Base-by-base conservation (phyloP, 257 asterid genomes). In the Nicotiana sylvestris region DNA sequence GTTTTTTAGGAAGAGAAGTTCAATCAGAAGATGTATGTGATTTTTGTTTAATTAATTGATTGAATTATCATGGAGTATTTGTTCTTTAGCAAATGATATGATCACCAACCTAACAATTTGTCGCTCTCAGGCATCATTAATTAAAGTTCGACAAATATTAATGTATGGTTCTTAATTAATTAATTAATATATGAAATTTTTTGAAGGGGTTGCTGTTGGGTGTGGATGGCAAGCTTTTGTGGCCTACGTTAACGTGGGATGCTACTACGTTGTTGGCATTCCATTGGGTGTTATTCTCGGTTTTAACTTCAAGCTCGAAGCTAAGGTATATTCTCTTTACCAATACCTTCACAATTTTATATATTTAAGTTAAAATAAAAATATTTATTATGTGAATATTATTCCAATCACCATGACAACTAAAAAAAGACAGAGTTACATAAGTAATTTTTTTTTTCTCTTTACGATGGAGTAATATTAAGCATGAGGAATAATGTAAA, bases 141-240 rank as follows among this genome's bases (percentile, higher is more conserved):
- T 35, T 4, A 61, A 61, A 61, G 5, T 4, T 68, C 37, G 53
- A 15, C 49, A 68, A 17, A 35, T 17, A 68, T 17, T 69, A 69
- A 18, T 68, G 62, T 56, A 56, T 56, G 1, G 57, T 32, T 30
- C 46, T 4, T 37, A 30, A 60, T 60, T 58, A 30, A 61, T 43
- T 18, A 2, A 37, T 3, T 3, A 16, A 21, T 18, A 25, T 12
- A 16, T 60, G 33, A 6, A 21, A 37, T 10, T 16, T 10, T 18
- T 66, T 62, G 76, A 70, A 87, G 89, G 89, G 6, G 88, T 87
- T 33, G 89, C 88, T 9, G 89, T 87, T 82, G 89, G 89, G 15
- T 85, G 89, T 21, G 89, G 89, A 82, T 87, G 88, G 89, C 88
- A 87, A 81, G 53, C 85, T 5, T 85, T 85, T 12, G 89, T 87